Percentiles rank a stretch among this genome's conserved stretches.
These are phyloP conservation scores for Ascodesmis nigricans DNA, from an alignment of 495 filamentous ascomycete species.

Conservation along the genomic window DNA sequence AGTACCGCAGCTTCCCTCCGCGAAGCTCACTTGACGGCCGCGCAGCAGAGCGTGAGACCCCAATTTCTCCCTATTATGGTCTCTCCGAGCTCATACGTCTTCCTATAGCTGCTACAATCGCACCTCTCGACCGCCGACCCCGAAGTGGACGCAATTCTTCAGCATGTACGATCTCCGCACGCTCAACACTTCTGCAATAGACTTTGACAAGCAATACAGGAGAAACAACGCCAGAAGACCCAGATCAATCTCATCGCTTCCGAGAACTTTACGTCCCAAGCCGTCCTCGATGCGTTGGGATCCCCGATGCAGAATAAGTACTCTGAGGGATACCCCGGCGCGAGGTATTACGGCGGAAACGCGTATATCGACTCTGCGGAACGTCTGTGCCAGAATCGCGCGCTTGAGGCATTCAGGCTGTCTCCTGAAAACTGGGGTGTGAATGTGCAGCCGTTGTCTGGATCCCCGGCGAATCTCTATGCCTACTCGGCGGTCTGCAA, in stretches of 20 bases:
- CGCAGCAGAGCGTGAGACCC: too few relatives aligned
- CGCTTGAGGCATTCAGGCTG: conserved; percentile 65
- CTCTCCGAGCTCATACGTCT: too few relatives aligned
- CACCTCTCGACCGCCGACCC: conserved; percentile 71
- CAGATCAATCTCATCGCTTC: conserved; percentile 98
- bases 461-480: conserved; percentile 86
- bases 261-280: conserved; percentile 96
- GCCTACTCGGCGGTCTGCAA: conserved; percentile 85
- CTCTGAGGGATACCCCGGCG: conserved; percentile 93
- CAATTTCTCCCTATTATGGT: too few relatives aligned
- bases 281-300: conserved; percentile 84
- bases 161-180: conserved; percentile 39
- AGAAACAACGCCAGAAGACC: conserved; percentile 85
- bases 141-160: conserved; percentile 60
- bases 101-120: conserved; percentile 60
- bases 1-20: too few relatives aligned
- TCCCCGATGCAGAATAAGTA: conserved; percentile 99
- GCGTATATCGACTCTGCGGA: conserved; percentile 86
- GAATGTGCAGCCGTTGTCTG: conserved; percentile 91
- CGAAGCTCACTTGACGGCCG: too few relatives aligned
- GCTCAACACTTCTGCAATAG: not conserved
- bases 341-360: conserved; percentile 92
- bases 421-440: conserved; percentile 84
- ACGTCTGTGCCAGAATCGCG: conserved; percentile 68
- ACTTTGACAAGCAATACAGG: conserved; percentile 38